Conservation (phyloP, 331 rosid genomes). For the Quercus tomentella region DNA sequence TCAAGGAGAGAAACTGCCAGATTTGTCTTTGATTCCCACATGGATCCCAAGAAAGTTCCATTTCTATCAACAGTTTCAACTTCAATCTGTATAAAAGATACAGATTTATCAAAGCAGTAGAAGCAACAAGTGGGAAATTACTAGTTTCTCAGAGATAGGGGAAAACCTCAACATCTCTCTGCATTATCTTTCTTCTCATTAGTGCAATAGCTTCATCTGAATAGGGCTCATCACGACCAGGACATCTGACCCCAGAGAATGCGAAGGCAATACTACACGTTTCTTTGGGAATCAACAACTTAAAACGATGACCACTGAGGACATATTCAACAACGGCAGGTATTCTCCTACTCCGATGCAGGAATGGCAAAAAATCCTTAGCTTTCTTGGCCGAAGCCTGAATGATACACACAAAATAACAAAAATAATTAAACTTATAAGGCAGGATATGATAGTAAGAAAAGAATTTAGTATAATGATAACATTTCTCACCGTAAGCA, state of each 20-base stretch:
- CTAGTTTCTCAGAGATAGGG: conserved; percentile 4
- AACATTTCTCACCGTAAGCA: conserved; percentile 52
- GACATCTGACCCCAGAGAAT: conserved; percentile 89
- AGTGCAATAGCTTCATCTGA: conserved; percentile 84
- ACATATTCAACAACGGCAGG: conserved; percentile 95
- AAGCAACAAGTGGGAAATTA: neutral
- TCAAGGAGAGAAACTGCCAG: conserved; percentile 69
- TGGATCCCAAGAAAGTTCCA: conserved; percentile 90
- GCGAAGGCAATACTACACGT: conserved; percentile 91
- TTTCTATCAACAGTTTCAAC: conserved; percentile 91
- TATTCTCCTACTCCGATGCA: conserved; percentile 74
- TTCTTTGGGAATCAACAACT: conserved; percentile 88
- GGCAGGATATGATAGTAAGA: neutral
- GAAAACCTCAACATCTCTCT: conserved; percentile 86
- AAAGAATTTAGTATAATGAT: conserved; percentile 2
- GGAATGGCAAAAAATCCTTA: conserved; percentile 79
- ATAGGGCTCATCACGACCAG: conserved; percentile 83
- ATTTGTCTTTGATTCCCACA: conserved; percentile 83
- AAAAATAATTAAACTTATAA: neutral
- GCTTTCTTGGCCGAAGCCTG: conserved; percentile 86
- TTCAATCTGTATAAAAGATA: conserved; percentile 48
- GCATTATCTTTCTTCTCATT: conserved; percentile 92
- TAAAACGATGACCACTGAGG: conserved; percentile 91
- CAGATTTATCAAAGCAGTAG: neutral
- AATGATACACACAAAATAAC: conserved; percentile 8